Base-by-base conservation (phyloP, 208 protist species). In the Ichthyophonus hoferi region DNA sequence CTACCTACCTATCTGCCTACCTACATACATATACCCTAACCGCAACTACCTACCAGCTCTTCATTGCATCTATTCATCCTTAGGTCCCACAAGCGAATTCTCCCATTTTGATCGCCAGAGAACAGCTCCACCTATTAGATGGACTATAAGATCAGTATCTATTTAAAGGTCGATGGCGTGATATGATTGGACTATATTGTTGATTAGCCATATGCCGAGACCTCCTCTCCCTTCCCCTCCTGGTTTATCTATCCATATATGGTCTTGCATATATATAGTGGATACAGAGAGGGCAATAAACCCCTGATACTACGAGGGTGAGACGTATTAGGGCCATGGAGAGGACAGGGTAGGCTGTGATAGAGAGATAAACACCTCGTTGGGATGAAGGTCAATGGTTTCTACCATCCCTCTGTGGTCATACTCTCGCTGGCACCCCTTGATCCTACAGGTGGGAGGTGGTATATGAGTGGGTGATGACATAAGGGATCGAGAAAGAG, bases 371-470 rank as follows among this genome's bases (percentile, higher is more conserved):
- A n/a, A 24, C 0, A 88, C 85, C 88, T 95, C 92, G 83, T 95
- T 94, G 3, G 93, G 91, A 87, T 97, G 95, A 14, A 97, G 88
- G 0, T 85, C 92, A 1, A 96, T 92, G 42, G 89, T 92, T 83
- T 96, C 97, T 1, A 97, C 93, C 33, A 94, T 86, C 12, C 78
- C 87, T 24, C 89, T 82, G 58, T 89, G 92, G 33, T 93, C 89
- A 37, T 94, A 96, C 34, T 95, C 93, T 41, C 94, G 84, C 88
- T 97, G 94, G 79, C 90, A 95, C 33, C 90, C 92, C 35, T 90
- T 85, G 34, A 93, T 90, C 38, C 93, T 94, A 41, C 79, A 89
- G 17, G 3, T n/a, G 40, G 3, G 34, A 90, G n/a, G n/a, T n/a
- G n/a, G n/a, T n/a, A n/a, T n/a, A n/a, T n/a, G n/a, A n/a, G n/a